Evolutionary conservation across 2,329 filamentous ascomycete genomes (phyloP).

Genomic region (Verticillium tricorpus): DNA sequence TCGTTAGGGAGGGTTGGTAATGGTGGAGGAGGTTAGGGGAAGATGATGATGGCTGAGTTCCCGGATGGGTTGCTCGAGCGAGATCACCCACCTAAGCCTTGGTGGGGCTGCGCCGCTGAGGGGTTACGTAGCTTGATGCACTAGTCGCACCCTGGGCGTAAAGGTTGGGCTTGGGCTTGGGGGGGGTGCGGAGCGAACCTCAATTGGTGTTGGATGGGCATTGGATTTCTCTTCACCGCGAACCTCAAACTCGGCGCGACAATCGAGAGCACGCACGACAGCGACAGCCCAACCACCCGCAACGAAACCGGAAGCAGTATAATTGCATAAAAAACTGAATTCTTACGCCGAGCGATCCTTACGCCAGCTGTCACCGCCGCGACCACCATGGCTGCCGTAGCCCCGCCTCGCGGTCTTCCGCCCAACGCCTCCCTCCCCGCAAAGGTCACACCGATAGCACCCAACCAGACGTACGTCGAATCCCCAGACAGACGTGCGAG

Average conservation of each 20-base stretch:
- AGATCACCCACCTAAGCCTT: neutral
- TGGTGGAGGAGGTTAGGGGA: neutral
- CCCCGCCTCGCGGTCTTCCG: constrained; percentile 30
- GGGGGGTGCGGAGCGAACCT: neutral
- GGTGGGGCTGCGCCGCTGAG: neutral
- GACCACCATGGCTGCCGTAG: constrained; percentile 30
- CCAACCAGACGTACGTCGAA: constrained; percentile 68
- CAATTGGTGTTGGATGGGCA: neutral
- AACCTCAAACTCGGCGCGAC: neutral
- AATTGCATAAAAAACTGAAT: neutral
- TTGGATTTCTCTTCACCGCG: neutral
- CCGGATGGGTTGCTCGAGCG: neutral
- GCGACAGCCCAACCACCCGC: neutral
- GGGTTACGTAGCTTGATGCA: neutral
- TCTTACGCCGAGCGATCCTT: neutral
- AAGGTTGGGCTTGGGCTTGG: neutral
- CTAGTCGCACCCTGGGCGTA: neutral
- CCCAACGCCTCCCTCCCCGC: constrained; percentile 38
- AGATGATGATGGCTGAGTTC: constrained; percentile 1
- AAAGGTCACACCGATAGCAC: constrained; percentile 53
- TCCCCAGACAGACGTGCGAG: neutral
- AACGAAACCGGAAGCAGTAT: neutral
- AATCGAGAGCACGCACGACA: neutral
- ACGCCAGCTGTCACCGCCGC: neutral
- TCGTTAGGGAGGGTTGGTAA: neutral